phyloP scores from a whole-genome alignment of 2,329 filamentous ascomycete genomes.

The Claviceps africana region DNA sequence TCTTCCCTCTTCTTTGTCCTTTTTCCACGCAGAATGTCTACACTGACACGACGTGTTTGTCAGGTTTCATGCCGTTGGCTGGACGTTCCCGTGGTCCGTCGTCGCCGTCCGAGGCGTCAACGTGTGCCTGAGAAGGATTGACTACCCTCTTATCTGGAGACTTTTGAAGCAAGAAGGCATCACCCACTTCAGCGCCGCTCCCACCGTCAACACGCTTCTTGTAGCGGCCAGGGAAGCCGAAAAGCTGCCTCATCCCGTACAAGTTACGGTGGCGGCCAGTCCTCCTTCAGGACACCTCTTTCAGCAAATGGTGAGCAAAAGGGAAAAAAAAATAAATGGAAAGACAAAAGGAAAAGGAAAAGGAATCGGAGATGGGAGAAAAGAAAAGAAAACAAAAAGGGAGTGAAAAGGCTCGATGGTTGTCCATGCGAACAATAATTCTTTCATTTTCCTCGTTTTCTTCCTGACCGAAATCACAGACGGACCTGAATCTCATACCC shows the following conservation, averaged over 20 bases:
- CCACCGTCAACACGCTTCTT: conserved; percentile 88
- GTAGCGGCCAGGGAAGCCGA: conserved; percentile 67
- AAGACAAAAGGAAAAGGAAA: no score
- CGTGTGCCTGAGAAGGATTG: conserved; percentile 86
- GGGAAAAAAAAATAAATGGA: no score
- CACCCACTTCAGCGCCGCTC: conserved; percentile 91
- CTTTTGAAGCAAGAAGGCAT: conserved; percentile 74
- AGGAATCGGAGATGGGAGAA: background rate
- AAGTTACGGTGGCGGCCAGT: conserved; percentile 83
- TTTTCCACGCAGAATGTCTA: no score
- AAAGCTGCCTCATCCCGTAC: conserved; percentile 53
- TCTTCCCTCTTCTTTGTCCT: no score
- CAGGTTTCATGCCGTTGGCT: conserved; percentile 55
- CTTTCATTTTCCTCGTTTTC: background rate
- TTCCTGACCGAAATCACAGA: conserved; percentile 12
- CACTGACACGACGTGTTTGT: background rate
- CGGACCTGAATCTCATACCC: conserved; percentile 64
- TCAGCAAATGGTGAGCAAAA: conserved; percentile 91
- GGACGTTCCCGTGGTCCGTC: conserved; percentile 89
- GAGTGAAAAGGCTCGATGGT: background rate
- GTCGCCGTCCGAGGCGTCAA: conserved; percentile 89
- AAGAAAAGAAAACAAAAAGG: background rate
- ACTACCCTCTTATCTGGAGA: conserved; percentile 86
- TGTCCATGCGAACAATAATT: background rate
- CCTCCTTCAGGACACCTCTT: conserved; percentile 85